Evolutionary conservation across 805 yeast species (phyloP), one percentile per base, ranked within the genome.

Genomic region (Suhomyces tanzawaensis): DNA sequence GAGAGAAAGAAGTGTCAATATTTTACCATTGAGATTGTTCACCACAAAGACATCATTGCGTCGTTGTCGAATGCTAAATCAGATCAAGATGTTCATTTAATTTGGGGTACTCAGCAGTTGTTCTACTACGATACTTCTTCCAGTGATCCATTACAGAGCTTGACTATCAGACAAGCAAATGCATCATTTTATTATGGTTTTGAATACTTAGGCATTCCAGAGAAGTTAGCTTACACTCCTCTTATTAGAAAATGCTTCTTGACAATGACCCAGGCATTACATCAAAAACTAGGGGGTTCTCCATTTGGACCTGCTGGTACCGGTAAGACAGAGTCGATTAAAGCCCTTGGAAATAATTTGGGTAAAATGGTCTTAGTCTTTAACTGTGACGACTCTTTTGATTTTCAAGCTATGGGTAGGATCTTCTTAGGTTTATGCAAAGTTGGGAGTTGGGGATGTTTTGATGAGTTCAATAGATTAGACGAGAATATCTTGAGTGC

Each of bases 221-320:
- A 82, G 14, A 73, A 81, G 38, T 64, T 90, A 16, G 95, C 91
- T 0, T 73, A 77, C 38, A 91, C 97, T 0, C 87, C 91, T 1
- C 65, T 87, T 14, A 70, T 85, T 6, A 77, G 77, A 33, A 66
- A 72, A 4, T 77, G 87, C 40, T 87, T 75, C 53, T 55, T 82
- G 7, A 66, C 89, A 0, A 76, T 90, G 79, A 69, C 85, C 0
- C 84, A 82, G 42, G 90, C 97, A 0, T 56, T 89, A 13, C 73
- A 77, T 23, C 87, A 81, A 48, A 74, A 73, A 24, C 65, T 79
- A 7, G 98, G 98, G n/a, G 95, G 95, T 0, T 83, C 95, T 1
- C 83, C 95, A 1, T 80, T 84, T 58, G 98, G 98, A 0, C 97
- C 98, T 1, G 96, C 98, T 2, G 98, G 98, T 29, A 91, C 98